A percentile compares a stretch with the other conserved stretches of the same genome.
These are phyloP conservation scores for Clavariopsis aquatica DNA, from an alignment of 495 filamentous ascomycete genomes.

Conservation along the genomic window DNA sequence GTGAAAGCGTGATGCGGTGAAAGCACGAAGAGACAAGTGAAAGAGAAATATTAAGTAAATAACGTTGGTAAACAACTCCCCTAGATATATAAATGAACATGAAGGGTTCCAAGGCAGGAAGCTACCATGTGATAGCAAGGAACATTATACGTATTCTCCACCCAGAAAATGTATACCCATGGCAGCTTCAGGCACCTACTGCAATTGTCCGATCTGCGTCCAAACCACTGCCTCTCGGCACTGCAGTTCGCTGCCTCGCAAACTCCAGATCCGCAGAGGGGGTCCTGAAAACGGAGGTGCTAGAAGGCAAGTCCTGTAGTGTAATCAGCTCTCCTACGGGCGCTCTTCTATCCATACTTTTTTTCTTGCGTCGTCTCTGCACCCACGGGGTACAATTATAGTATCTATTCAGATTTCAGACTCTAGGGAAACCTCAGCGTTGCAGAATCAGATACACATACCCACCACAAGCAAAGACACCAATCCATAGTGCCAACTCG, in stretches of 20 bases:
- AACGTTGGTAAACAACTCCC: neutral
- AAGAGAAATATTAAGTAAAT: neutral
- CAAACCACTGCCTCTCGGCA: neutral
- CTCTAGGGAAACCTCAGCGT: too few species aligned
- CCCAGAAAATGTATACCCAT: neutral
- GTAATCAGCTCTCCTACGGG: constrained; percentile 38
- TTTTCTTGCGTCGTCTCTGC: constrained; percentile 16
- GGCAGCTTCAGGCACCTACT: neutral
- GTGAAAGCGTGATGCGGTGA: neutral
- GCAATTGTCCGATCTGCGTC: neutral
- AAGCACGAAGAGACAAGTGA: neutral
- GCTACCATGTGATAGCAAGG: neutral
- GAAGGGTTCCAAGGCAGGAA: neutral
- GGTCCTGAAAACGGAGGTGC: constrained; percentile 59
- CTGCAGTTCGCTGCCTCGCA: constrained; percentile 12
- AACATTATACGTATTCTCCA: neutral
- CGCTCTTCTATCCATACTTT: neutral
- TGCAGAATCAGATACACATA: neutral
- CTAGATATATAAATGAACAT: neutral
- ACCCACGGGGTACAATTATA: constrained; percentile 62
- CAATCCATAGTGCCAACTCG: constrained; percentile 63
- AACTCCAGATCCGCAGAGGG: constrained; percentile 42
- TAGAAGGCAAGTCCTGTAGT: constrained; percentile 56
- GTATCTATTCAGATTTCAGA: constrained; percentile 34
- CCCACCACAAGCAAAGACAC: constrained; percentile 57